Evolutionary conservation across 2,329 filamentous ascomycete genomes (phyloP).

Genomic region (Colletotrichum karsti): DNA sequence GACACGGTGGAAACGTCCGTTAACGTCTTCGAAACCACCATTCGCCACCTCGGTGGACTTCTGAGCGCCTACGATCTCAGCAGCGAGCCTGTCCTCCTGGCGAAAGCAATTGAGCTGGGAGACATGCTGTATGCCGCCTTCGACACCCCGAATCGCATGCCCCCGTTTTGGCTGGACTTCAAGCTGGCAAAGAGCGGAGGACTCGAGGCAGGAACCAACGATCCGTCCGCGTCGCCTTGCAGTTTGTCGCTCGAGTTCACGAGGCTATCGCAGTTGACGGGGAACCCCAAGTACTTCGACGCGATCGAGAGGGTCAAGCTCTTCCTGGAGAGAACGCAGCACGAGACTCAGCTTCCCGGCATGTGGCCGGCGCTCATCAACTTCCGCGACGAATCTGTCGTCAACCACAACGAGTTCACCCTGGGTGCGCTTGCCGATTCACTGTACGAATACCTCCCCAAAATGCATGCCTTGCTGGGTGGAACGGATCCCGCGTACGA

Average conservation of each 20-base stretch:
- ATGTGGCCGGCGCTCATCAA: conserved; percentile 78
- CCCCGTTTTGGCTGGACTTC: conserved; percentile 40
- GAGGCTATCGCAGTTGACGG: conserved; percentile 76
- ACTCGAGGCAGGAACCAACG: conserved; percentile 30
- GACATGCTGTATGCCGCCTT: conserved; percentile 73
- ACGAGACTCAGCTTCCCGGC: conserved; percentile 73
- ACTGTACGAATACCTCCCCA: conserved; percentile 50
- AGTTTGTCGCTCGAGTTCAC: conserved; percentile 79
- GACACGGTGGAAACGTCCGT: conserved; percentile 47
- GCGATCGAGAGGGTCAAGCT: conserved; percentile 75
- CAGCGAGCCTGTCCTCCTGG: conserved; percentile 59
- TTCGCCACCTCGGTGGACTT: conserved; percentile 75
- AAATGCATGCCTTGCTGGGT: conserved; percentile 64
- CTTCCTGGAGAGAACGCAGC: conserved; percentile 71
- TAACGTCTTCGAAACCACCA: conserved; percentile 77
- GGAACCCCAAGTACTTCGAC: conserved; percentile 77
- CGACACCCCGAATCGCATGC: conserved; percentile 74
- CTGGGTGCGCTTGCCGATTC: conserved; percentile 52
- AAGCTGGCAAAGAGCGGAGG: conserved; percentile 6
- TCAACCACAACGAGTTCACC: conserved; percentile 38
- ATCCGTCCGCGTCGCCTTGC: conserved; percentile 60
- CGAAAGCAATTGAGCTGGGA: conserved; percentile 70
- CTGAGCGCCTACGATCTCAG: conserved; percentile 75
- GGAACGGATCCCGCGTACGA: conserved; percentile 64
- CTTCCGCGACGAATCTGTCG: conserved; percentile 57